Base-by-base conservation (phyloP, 768 basidiomycete species). In the Auriscalpium vulgare region DNA sequence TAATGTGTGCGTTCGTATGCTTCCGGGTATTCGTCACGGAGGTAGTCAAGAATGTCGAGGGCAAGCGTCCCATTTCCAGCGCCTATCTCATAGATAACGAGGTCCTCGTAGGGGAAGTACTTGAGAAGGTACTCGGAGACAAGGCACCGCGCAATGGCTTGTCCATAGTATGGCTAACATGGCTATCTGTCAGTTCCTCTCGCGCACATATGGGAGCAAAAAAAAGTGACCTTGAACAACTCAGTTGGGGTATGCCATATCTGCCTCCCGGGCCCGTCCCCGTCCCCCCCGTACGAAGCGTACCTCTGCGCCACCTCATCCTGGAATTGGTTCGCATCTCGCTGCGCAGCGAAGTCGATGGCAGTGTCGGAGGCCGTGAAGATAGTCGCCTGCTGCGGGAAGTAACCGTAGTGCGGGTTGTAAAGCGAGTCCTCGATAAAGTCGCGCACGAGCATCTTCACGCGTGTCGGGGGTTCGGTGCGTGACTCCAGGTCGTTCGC, bases 221-320 rank as follows among this genome's bases (percentile, higher is more conserved):
- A 37, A 47, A 23, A 9, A 68, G 78, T 51, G 65, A 95, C 97
- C 83, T 95, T 93, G 78, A 99, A 97, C 35, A 99, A 71, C 67
- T 98, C 97, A 0, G 93, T 95, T 0, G 97, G 97, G 1, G 97
- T 99, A 71, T 99, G 97, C 97, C 97, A 99, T 53, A 99, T 74
- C 72, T 99, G 95, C 65, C 83, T 80, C 7, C 93, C 91, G 19
- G 86, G 85, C 10, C 87, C 88, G 38, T 82, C 76, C 59, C 72
- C 77, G 63, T 84, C 79, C 35, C 74, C 71, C 14, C 87, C 87
- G 65, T 91, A 88, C 19, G 78, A 75, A 48, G 80, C 78, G 67
- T 97, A 98, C 61, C 83, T 79, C 61, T 73, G 71, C 7, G 87
- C 86, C n/a, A 97, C 81, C 59, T 83, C 81, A 53, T 85, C 82